Conservation (phyloP, 305 asterid species). For the Petunia hybrid region DNA sequence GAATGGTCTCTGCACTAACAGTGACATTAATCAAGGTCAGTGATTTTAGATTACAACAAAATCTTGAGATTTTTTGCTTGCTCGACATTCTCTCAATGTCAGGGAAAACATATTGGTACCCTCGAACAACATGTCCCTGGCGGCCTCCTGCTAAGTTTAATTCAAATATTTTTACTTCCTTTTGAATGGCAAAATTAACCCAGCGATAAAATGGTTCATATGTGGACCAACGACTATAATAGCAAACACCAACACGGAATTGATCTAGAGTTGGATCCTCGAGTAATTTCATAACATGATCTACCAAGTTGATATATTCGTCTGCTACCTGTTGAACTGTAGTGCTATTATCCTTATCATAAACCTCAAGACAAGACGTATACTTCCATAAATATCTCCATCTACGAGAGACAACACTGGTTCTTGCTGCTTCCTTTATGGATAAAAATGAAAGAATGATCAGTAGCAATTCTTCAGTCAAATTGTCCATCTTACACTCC, state of each 20-base stretch:
- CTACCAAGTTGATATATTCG: background rate
- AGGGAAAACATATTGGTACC: background rate
- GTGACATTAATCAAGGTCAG: background rate
- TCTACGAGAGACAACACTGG: background rate
- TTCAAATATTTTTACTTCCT: background rate
- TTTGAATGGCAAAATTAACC: background rate
- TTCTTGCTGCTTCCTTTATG: background rate
- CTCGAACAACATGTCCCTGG: background rate
- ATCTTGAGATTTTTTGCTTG: background rate
- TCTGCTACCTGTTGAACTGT: background rate
- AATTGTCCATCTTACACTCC: too few species aligned
- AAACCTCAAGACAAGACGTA: too few species aligned
- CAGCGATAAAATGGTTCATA: background rate
- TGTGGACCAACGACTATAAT: background rate
- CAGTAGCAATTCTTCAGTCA: background rate
- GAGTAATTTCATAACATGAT: background rate
- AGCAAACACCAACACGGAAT: background rate
- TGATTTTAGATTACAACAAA: background rate
- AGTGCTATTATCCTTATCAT: background rate
- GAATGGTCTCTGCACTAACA: background rate
- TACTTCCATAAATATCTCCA: too few species aligned
- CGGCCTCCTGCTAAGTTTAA: background rate
- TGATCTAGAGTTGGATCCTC: background rate
- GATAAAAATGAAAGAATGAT: background rate
- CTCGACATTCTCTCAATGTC: background rate